Conservation (phyloP, 257 asterid species). For the Oldenlandia corymbosa region DNA sequence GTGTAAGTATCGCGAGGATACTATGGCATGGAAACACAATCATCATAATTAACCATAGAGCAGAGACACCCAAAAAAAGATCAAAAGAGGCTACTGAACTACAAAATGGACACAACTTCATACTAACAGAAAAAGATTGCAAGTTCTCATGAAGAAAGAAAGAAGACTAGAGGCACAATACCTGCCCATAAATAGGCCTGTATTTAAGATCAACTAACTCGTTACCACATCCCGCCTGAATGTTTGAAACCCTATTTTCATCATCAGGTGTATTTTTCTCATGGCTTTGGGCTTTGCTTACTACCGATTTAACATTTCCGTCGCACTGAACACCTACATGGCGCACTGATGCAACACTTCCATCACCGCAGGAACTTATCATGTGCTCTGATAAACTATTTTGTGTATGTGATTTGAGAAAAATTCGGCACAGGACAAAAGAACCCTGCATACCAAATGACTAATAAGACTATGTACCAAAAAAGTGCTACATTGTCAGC, state of each 20-base stretch:
- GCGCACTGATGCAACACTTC: constrained; percentile 30
- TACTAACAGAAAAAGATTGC: background rate
- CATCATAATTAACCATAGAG: background rate
- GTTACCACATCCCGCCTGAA: constrained; percentile 11
- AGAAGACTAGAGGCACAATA: constrained; percentile 4
- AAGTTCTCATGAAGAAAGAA: background rate
- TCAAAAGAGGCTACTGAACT: background rate
- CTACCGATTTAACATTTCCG: constrained; percentile 12
- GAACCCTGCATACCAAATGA: constrained; percentile 31
- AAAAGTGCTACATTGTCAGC: background rate
- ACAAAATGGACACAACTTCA: background rate
- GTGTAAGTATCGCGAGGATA: too few relatives aligned
- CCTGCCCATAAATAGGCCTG: constrained; percentile 23
- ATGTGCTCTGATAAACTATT: constrained; percentile 20
- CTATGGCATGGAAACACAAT: background rate
- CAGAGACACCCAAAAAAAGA: background rate
- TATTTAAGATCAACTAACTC: constrained; percentile 12
- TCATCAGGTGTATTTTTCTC: constrained; percentile 16
- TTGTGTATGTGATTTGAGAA: constrained; percentile 17
- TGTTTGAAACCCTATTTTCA: constrained; percentile 15
- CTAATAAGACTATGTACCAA: constrained; percentile 1
- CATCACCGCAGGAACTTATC: constrained; percentile 33
- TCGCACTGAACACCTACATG: constrained; percentile 36
- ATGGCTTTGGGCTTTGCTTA: constrained; percentile 16
- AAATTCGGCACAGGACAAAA: constrained; percentile 41